These are phyloP conservation scores for Diaporthe ilicicola DNA, from an alignment of 2,329 filamentous ascomycete genomes.

Conservation along the genomic window DNA sequence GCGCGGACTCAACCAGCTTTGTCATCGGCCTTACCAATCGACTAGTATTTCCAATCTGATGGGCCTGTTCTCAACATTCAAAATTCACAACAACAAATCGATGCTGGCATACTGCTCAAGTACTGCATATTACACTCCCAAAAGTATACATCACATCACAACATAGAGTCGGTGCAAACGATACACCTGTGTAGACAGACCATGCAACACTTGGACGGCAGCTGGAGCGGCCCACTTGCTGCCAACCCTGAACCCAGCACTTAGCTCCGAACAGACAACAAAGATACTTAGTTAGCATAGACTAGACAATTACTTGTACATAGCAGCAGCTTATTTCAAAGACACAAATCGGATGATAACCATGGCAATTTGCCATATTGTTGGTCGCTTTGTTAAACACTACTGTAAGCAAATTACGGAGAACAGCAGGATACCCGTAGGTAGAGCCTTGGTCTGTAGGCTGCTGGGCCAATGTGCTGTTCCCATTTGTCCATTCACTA, in stretches of 20 bases:
- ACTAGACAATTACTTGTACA: no score
- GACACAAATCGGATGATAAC: no score
- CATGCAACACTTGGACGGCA: not conserved
- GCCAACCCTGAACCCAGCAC: not conserved
- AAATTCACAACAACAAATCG: not conserved
- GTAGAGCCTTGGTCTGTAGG: no score
- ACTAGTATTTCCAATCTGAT: not conserved
- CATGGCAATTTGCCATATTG: no score
- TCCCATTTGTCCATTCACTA: no score
- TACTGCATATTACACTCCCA: not conserved
- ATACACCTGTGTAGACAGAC: no score
- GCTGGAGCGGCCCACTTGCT: not conserved
- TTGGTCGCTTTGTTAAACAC: no score
- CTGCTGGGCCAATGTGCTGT: no score
- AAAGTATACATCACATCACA: not conserved
- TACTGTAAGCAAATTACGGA: no score
- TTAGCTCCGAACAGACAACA: not conserved
- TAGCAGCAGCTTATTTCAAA: no score
- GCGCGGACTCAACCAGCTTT: not conserved
- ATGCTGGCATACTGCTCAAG: not conserved
- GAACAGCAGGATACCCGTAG: no score
- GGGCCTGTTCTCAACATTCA: not conserved
- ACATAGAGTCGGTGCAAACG: no score
- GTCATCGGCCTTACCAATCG: constrained; percentile 4
- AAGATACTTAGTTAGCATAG: not conserved